A percentile compares a stretch with the other conserved stretches of the same genome.
Evolutionary conservation across 108 stramenopile genomes (phyloP).

Genomic region (Nitzschia palea): DNA sequence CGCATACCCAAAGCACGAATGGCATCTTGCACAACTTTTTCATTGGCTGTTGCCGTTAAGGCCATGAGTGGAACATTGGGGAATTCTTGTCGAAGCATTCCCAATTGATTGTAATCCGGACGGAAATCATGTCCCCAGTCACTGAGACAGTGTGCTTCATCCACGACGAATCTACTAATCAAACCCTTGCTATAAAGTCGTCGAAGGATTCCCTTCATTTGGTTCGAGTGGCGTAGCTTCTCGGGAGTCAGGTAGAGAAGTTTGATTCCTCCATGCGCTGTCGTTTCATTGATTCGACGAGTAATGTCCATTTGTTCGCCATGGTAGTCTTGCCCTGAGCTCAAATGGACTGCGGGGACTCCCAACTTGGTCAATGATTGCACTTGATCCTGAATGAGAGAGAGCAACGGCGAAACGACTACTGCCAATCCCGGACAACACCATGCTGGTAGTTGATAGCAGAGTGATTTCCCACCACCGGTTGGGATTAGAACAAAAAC

Average conservation of each 20-base stretch:
- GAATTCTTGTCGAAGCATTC: slow-evolving; percentile 78
- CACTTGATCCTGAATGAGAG: slow-evolving; percentile 98
- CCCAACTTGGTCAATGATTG: slow-evolving; percentile 79
- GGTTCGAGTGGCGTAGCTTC: slow-evolving; percentile 77
- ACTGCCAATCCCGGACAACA: slow-evolving; percentile 92
- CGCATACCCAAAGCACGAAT: slow-evolving; percentile 83
- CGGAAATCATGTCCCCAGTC: slow-evolving; percentile 78
- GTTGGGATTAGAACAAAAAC: slow-evolving; percentile 99
- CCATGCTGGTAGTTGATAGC: slow-evolving; percentile 97
- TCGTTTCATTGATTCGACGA: slow-evolving; percentile 50
- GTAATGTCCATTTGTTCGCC: slow-evolving; percentile 70
- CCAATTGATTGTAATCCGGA: slow-evolving; percentile 91
- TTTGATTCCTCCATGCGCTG: slow-evolving; percentile 85
- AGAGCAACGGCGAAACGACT: slow-evolving; percentile 94
- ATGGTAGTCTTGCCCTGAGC: slow-evolving; percentile 78
- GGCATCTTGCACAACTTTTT: slow-evolving; percentile 91
- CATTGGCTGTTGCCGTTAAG: slow-evolving; percentile 98
- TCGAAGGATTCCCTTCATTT: slow-evolving; percentile 73
- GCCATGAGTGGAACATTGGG: slow-evolving; percentile 97
- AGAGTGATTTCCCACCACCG: slow-evolving; percentile 90
- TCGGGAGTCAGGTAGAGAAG: slow-evolving; percentile 99
- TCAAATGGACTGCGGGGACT: slow-evolving; percentile 82
- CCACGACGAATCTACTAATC: slow-evolving; percentile 96
- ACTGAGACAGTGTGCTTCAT: slow-evolving; percentile 92
- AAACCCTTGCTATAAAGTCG: slow-evolving; percentile 56